A percentile compares a stretch with the other conserved stretches of the same genome.
phyloP scores from a whole-genome alignment of 2,329 filamentous ascomycete genomes.

The Nemania diffusa region DNA sequence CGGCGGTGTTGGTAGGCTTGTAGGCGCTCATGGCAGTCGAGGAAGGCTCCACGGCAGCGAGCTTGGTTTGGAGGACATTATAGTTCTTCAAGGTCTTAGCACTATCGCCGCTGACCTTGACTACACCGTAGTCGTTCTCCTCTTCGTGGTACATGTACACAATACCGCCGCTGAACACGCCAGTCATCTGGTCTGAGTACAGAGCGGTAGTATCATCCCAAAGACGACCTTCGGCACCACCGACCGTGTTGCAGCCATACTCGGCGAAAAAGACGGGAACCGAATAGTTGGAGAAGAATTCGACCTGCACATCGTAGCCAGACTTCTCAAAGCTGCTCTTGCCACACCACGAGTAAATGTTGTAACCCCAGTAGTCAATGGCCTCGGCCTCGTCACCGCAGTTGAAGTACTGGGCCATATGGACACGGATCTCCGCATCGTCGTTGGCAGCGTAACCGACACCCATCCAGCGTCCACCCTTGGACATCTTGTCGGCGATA shows the following conservation, averaged over 20 bases:
- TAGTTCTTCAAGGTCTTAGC: constrained; percentile 73
- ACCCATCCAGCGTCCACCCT: constrained; percentile 73
- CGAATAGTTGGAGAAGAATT: constrained; percentile 77
- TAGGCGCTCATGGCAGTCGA: constrained; percentile 70
- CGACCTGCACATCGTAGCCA: constrained; percentile 75
- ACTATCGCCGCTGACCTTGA: constrained; percentile 60
- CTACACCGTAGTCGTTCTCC: constrained; percentile 75
- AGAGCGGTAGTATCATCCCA: constrained; percentile 78
- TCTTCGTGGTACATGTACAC: constrained; percentile 89
- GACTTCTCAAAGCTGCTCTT: constrained; percentile 71
- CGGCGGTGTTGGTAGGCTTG: constrained; percentile 70
- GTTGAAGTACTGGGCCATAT: constrained; percentile 80
- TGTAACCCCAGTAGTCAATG: constrained; percentile 89
- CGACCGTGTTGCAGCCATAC: constrained; percentile 77
- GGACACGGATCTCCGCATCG: constrained; percentile 74
- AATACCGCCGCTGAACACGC: constrained; percentile 81
- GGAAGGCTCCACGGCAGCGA: constrained; percentile 68
- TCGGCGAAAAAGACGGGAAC: constrained; percentile 86
- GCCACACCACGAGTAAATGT: constrained; percentile 90
- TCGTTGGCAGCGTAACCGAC: constrained; percentile 86
- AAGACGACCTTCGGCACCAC: constrained; percentile 64
- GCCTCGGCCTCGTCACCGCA: constrained; percentile 68
- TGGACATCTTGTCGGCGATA: constrained; percentile 69
- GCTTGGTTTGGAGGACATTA: constrained; percentile 68
- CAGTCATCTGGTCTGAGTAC: constrained; percentile 74